These are phyloP conservation scores for Cylindrotheca fusiformis DNA, from an alignment of 108 stramenopile genomes.

Conservation along the genomic window DNA sequence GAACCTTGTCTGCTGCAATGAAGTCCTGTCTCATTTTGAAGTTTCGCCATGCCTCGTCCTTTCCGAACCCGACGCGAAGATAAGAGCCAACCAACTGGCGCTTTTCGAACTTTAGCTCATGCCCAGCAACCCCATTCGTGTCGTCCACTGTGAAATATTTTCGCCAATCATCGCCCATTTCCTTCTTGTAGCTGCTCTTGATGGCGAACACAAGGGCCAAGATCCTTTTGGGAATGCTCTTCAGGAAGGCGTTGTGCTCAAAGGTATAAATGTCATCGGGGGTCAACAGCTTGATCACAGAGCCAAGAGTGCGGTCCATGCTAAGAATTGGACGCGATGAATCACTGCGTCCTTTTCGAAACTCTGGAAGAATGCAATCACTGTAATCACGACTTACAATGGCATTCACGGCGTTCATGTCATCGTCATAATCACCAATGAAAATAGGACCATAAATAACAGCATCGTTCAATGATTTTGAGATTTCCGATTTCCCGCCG, in stretches of 20 bases:
- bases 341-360: constrained; percentile 25
- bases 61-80: constrained; percentile 42
- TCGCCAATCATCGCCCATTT: constrained; percentile 43
- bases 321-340: constrained; percentile 32
- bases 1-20: constrained; percentile 48
- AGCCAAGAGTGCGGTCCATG: constrained; percentile 44
- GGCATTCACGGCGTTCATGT: constrained; percentile 36
- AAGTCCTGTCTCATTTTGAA: constrained; percentile 57
- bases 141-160: constrained; percentile 50
- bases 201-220: constrained; percentile 52
- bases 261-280: constrained; percentile 49
- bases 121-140: constrained; percentile 49
- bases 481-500: constrained; percentile 51
- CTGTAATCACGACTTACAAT: constrained; percentile 47
- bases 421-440: constrained; percentile 50
- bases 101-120: constrained; percentile 51
- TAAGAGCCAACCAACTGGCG: constrained; percentile 48
- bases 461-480: constrained; percentile 49
- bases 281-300: constrained; percentile 51
- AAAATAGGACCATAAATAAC: constrained; percentile 54
- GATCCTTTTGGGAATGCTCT: constrained; percentile 42
- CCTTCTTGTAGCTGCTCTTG: constrained; percentile 48
- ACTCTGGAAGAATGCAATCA: constrained; percentile 42
- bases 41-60: constrained; percentile 46
- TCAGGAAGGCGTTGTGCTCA: constrained; percentile 46